Percentiles rank a stretch among this genome's conserved stretches.
These are phyloP conservation scores for Draba incana DNA, from an alignment of 345 rosid species.

Conservation along the genomic window DNA sequence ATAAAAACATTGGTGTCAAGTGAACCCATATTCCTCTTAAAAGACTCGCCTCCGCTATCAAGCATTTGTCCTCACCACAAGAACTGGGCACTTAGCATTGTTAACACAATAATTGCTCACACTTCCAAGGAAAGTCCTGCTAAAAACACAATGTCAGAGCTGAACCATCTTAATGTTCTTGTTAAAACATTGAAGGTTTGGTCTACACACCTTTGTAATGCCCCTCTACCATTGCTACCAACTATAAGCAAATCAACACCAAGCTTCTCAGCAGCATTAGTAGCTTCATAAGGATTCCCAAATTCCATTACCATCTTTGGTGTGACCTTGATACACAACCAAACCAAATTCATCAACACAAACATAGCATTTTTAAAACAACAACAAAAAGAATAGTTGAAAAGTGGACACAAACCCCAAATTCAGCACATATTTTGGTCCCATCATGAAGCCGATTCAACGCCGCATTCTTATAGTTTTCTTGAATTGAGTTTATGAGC, in stretches of 20 bases:
- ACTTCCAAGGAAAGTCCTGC: conserved; percentile 52
- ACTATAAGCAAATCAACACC: conserved; percentile 57
- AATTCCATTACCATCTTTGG: conserved; percentile 53
- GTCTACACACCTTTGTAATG: conserved; percentile 50
- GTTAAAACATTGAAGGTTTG: background rate
- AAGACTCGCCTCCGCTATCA: background rate
- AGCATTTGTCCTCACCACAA: conserved; percentile 48
- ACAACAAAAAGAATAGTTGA: background rate
- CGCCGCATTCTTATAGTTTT: conserved; percentile 53
- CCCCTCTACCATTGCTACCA: conserved; percentile 44
- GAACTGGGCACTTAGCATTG: conserved; percentile 61
- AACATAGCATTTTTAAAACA: background rate
- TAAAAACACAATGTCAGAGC: background rate
- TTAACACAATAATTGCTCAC: conserved; percentile 56
- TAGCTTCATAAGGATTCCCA: conserved; percentile 61
- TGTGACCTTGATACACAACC: conserved; percentile 46
- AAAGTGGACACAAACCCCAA: conserved; percentile 47
- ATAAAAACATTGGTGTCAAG: too few species aligned
- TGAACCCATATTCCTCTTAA: too few species aligned
- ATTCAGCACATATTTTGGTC: conserved; percentile 49
- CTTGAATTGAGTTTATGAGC: conserved; percentile 51
- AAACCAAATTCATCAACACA: background rate
- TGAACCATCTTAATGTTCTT: background rate
- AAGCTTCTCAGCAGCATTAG: conserved; percentile 59
- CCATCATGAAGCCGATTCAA: conserved; percentile 49